Evolutionary conservation across 2,329 filamentous ascomycete genomes (phyloP).

Genomic region (Exophiala xenobiotica): DNA sequence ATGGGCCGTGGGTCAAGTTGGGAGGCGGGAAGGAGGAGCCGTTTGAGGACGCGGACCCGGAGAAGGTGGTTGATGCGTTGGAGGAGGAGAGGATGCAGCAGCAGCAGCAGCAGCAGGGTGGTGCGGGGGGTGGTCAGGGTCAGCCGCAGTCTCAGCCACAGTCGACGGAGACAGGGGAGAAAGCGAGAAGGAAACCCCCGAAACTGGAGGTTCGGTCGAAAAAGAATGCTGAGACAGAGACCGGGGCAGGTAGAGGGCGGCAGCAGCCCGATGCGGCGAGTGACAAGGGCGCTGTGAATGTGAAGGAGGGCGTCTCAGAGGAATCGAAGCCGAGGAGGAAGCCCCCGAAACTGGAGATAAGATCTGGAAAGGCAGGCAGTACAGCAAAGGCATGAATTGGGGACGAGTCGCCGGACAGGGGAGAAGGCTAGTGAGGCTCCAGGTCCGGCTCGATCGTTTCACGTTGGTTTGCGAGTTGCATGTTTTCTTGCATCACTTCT

Average conservation of each 20-base stretch:
- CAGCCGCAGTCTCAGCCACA: background rate
- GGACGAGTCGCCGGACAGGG: too few species aligned
- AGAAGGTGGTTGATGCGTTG: conserved; percentile 17
- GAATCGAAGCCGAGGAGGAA: conserved; percentile 17
- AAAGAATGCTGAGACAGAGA: conserved; percentile 1
- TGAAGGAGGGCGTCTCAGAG: conserved; percentile 9
- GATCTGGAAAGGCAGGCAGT: conserved; percentile 13
- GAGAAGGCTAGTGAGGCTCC: too few species aligned
- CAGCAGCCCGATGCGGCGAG: background rate
- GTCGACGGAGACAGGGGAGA: background rate
- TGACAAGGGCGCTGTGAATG: background rate
- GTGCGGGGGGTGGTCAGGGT: too few species aligned
- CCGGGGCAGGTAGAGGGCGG: too few species aligned
- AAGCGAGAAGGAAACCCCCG: conserved; percentile 19
- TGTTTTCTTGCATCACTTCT: too few species aligned
- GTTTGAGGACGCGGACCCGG: conserved; percentile 24
- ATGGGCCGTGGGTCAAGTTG: conserved; percentile 24
- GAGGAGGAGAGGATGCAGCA: conserved; percentile 13
- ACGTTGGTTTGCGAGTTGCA: too few species aligned
- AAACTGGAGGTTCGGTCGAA: conserved; percentile 24
- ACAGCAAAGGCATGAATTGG: background rate
- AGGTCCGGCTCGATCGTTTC: too few species aligned
- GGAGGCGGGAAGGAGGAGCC: conserved; percentile 20
- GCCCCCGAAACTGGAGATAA: conserved; percentile 21
- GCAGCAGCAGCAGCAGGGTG: background rate